These are phyloP conservation scores for Pisolithus tinctorius DNA, from an alignment of 768 basidiomycete species.

Conservation along the genomic window DNA sequence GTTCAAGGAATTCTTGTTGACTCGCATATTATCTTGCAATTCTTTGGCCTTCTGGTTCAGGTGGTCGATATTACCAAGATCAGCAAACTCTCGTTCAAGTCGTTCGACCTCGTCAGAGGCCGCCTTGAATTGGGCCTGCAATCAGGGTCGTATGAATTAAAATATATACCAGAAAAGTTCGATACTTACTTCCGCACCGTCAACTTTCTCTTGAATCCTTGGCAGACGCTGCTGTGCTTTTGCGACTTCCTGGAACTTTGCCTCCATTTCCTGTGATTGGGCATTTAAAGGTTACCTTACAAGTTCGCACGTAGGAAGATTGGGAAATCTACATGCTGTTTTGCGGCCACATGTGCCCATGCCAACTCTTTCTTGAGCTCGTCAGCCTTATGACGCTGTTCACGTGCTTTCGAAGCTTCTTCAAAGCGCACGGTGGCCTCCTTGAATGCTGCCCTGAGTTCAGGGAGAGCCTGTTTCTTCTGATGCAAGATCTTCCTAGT, in stretches of 20 bases:
- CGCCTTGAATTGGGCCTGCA: constrained; percentile 27
- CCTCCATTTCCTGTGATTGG: constrained; percentile 34
- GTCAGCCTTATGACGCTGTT: constrained; percentile 60
- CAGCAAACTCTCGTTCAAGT: constrained; percentile 34
- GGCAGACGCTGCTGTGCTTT: constrained; percentile 31
- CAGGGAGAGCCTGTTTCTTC: constrained; percentile 75
- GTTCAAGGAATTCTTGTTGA: constrained; percentile 37
- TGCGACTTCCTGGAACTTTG: constrained; percentile 35
- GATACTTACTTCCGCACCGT: constrained; percentile 32
- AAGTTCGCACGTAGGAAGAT: neutral
- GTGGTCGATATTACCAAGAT: constrained; percentile 41
- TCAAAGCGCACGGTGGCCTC: constrained; percentile 56
- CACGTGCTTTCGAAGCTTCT: constrained; percentile 68
- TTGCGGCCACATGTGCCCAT: constrained; percentile 77
- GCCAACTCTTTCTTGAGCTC: constrained; percentile 76
- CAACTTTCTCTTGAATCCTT: constrained; percentile 35
- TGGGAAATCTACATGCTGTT: constrained; percentile 48
- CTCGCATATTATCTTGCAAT: constrained; percentile 35
- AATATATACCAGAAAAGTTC: neutral
- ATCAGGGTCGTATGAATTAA: constrained; percentile 2
- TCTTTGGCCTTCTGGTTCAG: constrained; percentile 34
- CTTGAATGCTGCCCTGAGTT: constrained; percentile 53
- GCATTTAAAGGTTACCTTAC: neutral
- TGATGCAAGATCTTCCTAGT: constrained; percentile 59
- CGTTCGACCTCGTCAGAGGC: constrained; percentile 31